Percentiles rank a stretch among this genome's conserved stretches.
Conservation (phyloP, 495 filamentous ascomycete genomes). For the Penicilliopsis zonata region DNA sequence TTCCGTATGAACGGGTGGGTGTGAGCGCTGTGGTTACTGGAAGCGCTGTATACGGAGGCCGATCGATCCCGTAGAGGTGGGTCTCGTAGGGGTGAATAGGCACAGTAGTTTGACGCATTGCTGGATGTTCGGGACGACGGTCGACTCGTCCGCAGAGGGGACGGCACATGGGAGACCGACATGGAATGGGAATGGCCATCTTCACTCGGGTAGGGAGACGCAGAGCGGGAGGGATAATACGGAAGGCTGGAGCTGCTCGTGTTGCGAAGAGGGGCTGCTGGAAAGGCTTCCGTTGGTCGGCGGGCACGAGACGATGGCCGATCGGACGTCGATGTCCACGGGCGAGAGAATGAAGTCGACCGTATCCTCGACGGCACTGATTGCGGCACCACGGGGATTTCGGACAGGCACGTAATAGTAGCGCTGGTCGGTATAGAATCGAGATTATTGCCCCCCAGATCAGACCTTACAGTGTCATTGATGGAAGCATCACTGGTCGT, state of each 20-base stretch:
- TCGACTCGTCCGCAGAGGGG: conserved; percentile 9
- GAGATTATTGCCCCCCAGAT: conserved; percentile 3
- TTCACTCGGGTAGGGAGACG: conserved; percentile 8
- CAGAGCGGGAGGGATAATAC: conserved; percentile 9
- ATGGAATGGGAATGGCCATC: conserved; percentile 10
- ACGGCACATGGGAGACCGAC: conserved; percentile 7
- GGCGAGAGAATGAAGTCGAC: conserved; percentile 14
- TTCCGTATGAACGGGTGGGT: conserved; percentile 14
- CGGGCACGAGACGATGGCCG: conserved; percentile 5
- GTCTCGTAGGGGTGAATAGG: no score
- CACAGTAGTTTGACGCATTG: conserved; percentile 8
- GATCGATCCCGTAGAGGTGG: conserved; percentile 12
- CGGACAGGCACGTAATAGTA: conserved; percentile 13
- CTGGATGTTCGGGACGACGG: conserved; percentile 14
- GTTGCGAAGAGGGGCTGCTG: conserved; percentile 18
- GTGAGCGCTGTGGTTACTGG: conserved; percentile 12
- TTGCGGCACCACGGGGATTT: conserved; percentile 15
- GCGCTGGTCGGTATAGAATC: conserved; percentile 4
- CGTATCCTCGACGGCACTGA: conserved; percentile 6
- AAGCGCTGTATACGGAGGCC: conserved; percentile 13
- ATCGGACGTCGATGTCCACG: conserved; percentile 17
- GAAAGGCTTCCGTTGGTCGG: conserved; percentile 12
- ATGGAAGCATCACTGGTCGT: no score
- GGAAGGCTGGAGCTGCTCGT: conserved; percentile 16
- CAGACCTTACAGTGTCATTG: conserved; percentile 1